A percentile compares a stretch with the other conserved stretches of the same genome.
Evolutionary conservation across 129 eudicot species (phyloP).

Genomic region (Erigeron canadensis): DNA sequence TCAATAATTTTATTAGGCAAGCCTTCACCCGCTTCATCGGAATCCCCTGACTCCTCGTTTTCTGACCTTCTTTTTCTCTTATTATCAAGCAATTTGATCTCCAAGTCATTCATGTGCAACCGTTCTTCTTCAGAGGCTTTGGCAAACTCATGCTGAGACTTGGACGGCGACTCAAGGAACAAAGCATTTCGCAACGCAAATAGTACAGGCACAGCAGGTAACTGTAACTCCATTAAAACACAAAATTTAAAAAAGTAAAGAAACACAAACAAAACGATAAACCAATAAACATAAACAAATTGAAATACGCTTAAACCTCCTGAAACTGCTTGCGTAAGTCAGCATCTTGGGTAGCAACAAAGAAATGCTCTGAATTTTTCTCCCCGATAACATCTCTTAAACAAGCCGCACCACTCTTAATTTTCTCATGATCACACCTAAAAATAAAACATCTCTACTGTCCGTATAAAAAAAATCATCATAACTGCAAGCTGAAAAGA

Average conservation of each 20-base stretch:
- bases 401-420: conserved; percentile 79
- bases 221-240: conserved; percentile 36
- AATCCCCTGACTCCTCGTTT: conserved; percentile 37
- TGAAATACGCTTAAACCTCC: conserved; percentile 50
- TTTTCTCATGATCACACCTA: conserved; percentile 86
- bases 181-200: conserved; percentile 77
- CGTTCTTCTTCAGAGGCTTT: conserved; percentile 83
- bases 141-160: conserved; percentile 60
- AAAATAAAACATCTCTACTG: neutral
- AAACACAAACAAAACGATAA: neutral
- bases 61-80: conserved; percentile 36
- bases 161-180: conserved; percentile 76
- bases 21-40: conserved; percentile 44
- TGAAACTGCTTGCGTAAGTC: conserved; percentile 74
- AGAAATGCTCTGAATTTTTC: conserved; percentile 83
- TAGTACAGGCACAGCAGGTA: conserved; percentile 87
- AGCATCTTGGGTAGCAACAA: conserved; percentile 88
- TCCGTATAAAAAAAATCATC: too few relatives aligned
- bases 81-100: conserved; percentile 48
- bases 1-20: conserved; percentile 19
- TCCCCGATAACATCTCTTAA: conserved; percentile 71
- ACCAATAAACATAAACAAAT: conserved; percentile 1
- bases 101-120: conserved; percentile 63
- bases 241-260: neutral
- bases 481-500: neutral